Evolutionary conservation across 352 stramenopile species (phyloP).

Genomic region (Globisporangium takayamanum): DNA sequence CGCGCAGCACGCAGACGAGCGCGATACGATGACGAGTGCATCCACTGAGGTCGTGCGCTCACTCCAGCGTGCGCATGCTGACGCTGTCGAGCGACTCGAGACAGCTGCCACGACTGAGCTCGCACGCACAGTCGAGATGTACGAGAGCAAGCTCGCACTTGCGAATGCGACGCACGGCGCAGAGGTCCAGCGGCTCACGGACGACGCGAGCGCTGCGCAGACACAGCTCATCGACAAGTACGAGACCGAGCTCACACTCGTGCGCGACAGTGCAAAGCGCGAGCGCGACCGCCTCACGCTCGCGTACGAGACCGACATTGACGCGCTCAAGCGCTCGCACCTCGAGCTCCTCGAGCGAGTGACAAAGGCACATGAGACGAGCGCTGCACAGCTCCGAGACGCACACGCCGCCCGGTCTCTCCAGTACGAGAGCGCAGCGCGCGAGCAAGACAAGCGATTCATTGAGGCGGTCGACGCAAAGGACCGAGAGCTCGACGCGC

Average conservation of each 20-base stretch:
- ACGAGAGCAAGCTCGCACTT: slow-evolving; percentile 15
- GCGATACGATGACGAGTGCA: slow-evolving; percentile 14
- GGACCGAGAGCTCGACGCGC: slow-evolving; percentile 18
- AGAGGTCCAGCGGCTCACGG: slow-evolving; percentile 17
- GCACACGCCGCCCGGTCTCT: slow-evolving; percentile 32
- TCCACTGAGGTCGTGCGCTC: slow-evolving; percentile 11
- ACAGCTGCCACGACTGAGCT: slow-evolving; percentile 16
- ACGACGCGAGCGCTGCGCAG: slow-evolving; percentile 14
- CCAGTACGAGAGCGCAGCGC: slow-evolving; percentile 33
- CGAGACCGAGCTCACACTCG: slow-evolving; percentile 7
- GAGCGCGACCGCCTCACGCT: slow-evolving; percentile 20
- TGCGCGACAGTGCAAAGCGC: slow-evolving; percentile 11
- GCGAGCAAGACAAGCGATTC: slow-evolving; percentile 31
- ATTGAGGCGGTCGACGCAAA: slow-evolving; percentile 19
- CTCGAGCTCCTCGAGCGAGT: slow-evolving; percentile 30
- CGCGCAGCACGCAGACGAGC: slow-evolving; percentile 18
- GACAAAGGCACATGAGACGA: slow-evolving; percentile 21
- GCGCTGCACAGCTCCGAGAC: slow-evolving; percentile 36
- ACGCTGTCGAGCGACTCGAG: slow-evolving; percentile 17
- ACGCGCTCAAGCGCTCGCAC: slow-evolving; percentile 25
- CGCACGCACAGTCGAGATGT: slow-evolving; percentile 15
- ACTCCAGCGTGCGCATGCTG: slow-evolving; percentile 17
- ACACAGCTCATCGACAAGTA: slow-evolving; percentile 10
- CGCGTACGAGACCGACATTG: slow-evolving; percentile 45
- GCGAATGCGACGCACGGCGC: slow-evolving; percentile 13